Conservation (phyloP, 371 early-diverging fungal genomes). For the Mucor indicus region DNA sequence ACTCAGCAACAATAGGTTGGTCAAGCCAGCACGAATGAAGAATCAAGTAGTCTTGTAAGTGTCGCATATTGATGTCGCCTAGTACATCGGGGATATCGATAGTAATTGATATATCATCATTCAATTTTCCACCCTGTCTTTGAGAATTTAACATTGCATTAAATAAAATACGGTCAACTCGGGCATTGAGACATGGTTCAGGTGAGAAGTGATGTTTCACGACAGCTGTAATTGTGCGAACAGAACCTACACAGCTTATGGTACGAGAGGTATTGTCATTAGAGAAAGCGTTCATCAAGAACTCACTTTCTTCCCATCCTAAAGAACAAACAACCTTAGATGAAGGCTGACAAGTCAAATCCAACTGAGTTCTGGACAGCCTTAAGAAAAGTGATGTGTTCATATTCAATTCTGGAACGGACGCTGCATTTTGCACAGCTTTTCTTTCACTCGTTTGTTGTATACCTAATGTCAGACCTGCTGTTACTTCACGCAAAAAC, state of each 20-base stretch:
- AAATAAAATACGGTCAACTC: slow-evolving; percentile 57
- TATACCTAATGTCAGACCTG: slow-evolving; percentile 66
- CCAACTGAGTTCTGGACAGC: slow-evolving; percentile 65
- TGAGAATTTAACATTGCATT: slow-evolving; percentile 58
- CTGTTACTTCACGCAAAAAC: slow-evolving; percentile 67
- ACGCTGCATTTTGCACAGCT: slow-evolving; percentile 14
- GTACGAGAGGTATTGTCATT: slow-evolving; percentile 43
- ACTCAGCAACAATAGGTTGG: slow-evolving; percentile 7
- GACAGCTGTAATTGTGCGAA: slow-evolving; percentile 57
- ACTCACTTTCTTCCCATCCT: slow-evolving; percentile 70
- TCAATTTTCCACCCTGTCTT: slow-evolving; percentile 24
- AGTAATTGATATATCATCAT: slow-evolving; percentile 57
- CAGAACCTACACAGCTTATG: slow-evolving; percentile 59
- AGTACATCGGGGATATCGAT: slow-evolving; percentile 57
- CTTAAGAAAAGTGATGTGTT: slow-evolving; percentile 50
- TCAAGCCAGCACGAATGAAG: slow-evolving; percentile 70
- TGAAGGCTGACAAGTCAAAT: slow-evolving; percentile 74
- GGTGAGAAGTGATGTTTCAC: slow-evolving; percentile 82
- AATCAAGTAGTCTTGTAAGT: slow-evolving; percentile 74
- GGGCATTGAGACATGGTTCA: slow-evolving; percentile 70
- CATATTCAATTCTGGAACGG: slow-evolving; percentile 22
- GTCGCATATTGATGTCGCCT: slow-evolving; percentile 68
- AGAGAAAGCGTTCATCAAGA: slow-evolving; percentile 53
- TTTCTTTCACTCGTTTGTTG: slow-evolving; percentile 50
- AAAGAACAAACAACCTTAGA: slow-evolving; percentile 75